Conservation (phyloP, 2,329 filamentous ascomycete species). For the Didymella pinodella region DNA sequence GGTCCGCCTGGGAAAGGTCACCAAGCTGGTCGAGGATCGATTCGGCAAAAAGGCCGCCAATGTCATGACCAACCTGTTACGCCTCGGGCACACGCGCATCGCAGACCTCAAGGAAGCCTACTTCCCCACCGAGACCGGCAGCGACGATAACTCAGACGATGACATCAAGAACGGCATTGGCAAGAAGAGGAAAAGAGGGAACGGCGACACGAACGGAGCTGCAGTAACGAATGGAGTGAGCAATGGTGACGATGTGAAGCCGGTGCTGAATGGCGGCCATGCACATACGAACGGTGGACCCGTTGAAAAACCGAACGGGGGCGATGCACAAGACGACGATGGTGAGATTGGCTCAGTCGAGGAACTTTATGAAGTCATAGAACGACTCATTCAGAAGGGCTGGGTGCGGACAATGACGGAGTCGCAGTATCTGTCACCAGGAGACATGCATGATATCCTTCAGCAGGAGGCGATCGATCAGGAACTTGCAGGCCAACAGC, state of each 20-base stretch:
- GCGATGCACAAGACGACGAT: conserved; percentile 28
- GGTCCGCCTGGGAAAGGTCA: conserved; percentile 80
- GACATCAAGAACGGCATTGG: conserved; percentile 35
- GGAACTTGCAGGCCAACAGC: conserved; percentile 58
- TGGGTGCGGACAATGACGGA: conserved; percentile 70
- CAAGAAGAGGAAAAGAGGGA: conserved; percentile 33
- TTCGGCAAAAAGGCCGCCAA: conserved; percentile 78
- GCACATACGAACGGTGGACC: conserved; percentile 24
- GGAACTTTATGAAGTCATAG: conserved; percentile 56
- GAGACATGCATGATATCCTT: conserved; percentile 65
- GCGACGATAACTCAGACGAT: conserved; percentile 47
- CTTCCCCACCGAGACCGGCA: conserved; percentile 45
- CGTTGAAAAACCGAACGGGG: conserved; percentile 8
- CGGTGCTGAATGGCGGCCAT: conserved; percentile 22
- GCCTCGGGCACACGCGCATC: conserved; percentile 78
- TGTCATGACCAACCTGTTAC: conserved; percentile 76
- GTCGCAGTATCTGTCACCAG: conserved; percentile 60
- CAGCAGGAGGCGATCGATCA: conserved; percentile 67
- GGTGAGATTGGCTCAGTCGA: conserved; percentile 48
- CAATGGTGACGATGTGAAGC: conserved; percentile 15
- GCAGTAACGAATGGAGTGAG: conserved; percentile 23
- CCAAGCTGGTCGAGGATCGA: conserved; percentile 75
- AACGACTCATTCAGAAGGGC: conserved; percentile 66
- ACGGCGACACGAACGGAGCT: conserved; percentile 35
- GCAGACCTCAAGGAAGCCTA: conserved; percentile 74